A percentile compares a stretch with the other conserved stretches of the same genome.
Evolutionary conservation across 129 eudicot genomes (phyloP).

Genomic region (Tagetes erecta): DNA sequence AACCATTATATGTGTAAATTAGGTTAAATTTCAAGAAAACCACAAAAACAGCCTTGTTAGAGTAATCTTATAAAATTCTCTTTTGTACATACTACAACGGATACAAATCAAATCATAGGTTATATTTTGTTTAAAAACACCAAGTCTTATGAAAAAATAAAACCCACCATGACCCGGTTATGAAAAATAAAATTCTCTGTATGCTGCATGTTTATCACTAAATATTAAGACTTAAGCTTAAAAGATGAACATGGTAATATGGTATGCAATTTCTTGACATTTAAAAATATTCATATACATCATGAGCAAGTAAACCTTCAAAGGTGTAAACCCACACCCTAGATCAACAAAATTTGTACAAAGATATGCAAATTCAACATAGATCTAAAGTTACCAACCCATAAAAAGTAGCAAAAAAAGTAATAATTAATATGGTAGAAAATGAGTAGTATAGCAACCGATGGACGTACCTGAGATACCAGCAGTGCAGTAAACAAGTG

Average conservation of each 20-base stretch:
- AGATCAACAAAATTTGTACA: not conserved
- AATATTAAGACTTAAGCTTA: not conserved
- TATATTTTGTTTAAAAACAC: no score
- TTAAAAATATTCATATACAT: not conserved
- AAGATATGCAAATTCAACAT: not conserved
- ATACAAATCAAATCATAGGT: no score
- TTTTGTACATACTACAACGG: no score
- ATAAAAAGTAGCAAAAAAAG: not conserved
- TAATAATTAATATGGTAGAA: no score
- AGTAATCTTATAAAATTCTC: no score
- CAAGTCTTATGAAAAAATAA: no score
- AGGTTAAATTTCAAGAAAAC: slow-evolving; percentile 2
- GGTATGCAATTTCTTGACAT: not conserved
- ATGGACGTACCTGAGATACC: slow-evolving; percentile 65
- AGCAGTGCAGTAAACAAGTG: slow-evolving; percentile 87
- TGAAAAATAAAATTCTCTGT: no score
- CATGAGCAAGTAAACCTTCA: not conserved
- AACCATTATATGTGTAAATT: not conserved
- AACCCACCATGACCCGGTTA: no score
- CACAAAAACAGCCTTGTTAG: not conserved
- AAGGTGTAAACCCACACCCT: not conserved
- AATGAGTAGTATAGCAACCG: not conserved
- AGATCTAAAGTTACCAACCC: not conserved
- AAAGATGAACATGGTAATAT: not conserved
- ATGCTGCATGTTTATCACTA: not conserved